Conservation (phyloP, 208 protist species). For the Leishmania tropica region DNA sequence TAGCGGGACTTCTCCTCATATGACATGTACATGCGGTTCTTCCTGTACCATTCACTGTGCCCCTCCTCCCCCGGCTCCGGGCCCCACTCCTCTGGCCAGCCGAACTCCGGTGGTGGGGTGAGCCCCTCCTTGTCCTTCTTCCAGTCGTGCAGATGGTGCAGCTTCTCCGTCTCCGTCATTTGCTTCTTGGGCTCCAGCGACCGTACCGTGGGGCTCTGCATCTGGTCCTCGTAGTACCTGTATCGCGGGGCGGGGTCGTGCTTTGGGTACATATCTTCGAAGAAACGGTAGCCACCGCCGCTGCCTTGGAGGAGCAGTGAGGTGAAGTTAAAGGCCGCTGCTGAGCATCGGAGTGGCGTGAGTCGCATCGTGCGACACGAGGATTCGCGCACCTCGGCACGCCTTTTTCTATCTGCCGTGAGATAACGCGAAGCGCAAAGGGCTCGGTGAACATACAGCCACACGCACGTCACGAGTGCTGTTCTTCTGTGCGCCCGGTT, state of each 20-base stretch:
- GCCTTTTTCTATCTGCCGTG: background rate
- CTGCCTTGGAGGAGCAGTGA: constrained; percentile 1
- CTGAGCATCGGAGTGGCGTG: background rate
- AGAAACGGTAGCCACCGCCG: constrained; percentile 76
- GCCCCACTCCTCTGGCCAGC: constrained; percentile 90
- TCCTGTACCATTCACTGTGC: constrained; percentile 88
- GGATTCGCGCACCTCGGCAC: background rate
- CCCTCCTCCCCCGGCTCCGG: constrained; percentile 87
- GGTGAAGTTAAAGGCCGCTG: constrained; percentile 12
- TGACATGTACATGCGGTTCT: constrained; percentile 92
- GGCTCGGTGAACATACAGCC: background rate
- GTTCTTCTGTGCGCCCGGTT: background rate
- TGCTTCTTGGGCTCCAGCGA: constrained; percentile 71
- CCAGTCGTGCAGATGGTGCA: constrained; percentile 83
- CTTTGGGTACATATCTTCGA: constrained; percentile 90
- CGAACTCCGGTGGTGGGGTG: constrained; percentile 77
- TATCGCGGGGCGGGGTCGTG: constrained; percentile 78
- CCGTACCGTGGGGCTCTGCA: constrained; percentile 43
- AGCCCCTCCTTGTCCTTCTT: constrained; percentile 70
- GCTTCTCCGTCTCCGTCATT: constrained; percentile 78
- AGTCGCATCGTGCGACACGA: background rate
- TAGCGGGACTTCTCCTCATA: constrained; percentile 89
- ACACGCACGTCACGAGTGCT: background rate
- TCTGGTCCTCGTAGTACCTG: constrained; percentile 78
- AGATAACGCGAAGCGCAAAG: background rate